Evolutionary conservation across 352 stramenopile genomes (phyloP).

Genomic region (Plasmopara viticola): DNA sequence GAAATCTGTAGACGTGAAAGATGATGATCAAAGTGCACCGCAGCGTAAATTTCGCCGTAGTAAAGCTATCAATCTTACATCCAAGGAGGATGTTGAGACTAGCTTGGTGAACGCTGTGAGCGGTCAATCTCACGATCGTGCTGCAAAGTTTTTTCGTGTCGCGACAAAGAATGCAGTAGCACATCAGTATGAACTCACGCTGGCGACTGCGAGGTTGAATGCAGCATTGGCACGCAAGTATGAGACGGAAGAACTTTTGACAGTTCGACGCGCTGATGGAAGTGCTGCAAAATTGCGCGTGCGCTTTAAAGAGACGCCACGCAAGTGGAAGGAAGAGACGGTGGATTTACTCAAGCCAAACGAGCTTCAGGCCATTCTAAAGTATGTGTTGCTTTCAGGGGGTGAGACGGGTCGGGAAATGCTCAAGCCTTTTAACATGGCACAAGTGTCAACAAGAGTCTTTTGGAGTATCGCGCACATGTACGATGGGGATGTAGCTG

Average conservation of each 20-base stretch:
- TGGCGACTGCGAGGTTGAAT: slow-evolving; percentile 69
- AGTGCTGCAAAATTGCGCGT: slow-evolving; percentile 47
- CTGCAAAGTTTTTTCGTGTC: slow-evolving; percentile 73
- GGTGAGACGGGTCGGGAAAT: slow-evolving; percentile 78
- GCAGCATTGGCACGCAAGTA: slow-evolving; percentile 57
- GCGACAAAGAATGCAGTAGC: slow-evolving; percentile 71
- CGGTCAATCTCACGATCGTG: slow-evolving; percentile 39
- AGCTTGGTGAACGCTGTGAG: slow-evolving; percentile 63
- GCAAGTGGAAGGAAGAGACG: slow-evolving; percentile 78
- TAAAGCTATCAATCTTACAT: slow-evolving; percentile 52
- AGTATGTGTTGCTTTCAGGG: slow-evolving; percentile 77
- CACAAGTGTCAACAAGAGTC: slow-evolving; percentile 70
- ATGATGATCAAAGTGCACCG: slow-evolving; percentile 20
- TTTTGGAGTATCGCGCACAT: slow-evolving; percentile 83
- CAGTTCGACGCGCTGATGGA: slow-evolving; percentile 15
- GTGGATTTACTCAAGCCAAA: slow-evolving; percentile 58
- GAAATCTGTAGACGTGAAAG: not conserved
- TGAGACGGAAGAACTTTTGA: slow-evolving; percentile 40
- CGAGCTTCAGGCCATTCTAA: slow-evolving; percentile 66
- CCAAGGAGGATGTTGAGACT: slow-evolving; percentile 71
- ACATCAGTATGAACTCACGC: slow-evolving; percentile 70
- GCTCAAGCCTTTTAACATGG: slow-evolving; percentile 90
- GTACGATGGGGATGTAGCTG: slow-evolving; percentile 67
- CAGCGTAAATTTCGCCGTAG: slow-evolving; percentile 49
- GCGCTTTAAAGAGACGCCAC: slow-evolving; percentile 70